Evolutionary conservation across 495 filamentous ascomycete genomes (phyloP).

Genomic region (Aspergillus egyptiacus): DNA sequence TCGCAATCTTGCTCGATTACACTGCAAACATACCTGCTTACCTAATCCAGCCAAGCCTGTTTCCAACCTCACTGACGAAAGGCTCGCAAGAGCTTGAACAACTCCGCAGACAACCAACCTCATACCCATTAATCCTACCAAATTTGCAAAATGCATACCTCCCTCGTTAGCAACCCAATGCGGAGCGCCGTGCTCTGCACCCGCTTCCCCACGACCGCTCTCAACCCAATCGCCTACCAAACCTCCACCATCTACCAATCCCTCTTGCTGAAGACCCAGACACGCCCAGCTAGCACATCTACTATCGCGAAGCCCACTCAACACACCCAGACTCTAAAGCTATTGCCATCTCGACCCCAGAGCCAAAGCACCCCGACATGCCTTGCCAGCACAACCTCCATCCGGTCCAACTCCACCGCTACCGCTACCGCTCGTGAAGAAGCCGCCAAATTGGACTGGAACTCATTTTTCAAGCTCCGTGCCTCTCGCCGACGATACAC

Average conservation of each 20-base stretch:
- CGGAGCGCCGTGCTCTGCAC: constrained; percentile 27
- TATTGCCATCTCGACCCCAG: constrained; percentile 18
- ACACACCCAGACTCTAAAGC: constrained; percentile 11
- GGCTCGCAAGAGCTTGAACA: constrained; percentile 13
- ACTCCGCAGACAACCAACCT: not conserved
- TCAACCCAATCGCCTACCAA: constrained; percentile 20
- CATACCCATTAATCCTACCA: not conserved
- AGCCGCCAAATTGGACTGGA: constrained; percentile 66
- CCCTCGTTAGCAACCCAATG: constrained; percentile 24
- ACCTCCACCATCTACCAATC: constrained; percentile 20
- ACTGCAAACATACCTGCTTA: too few relatives aligned
- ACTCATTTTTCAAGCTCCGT: constrained; percentile 87
- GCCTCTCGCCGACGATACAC: constrained; percentile 76
- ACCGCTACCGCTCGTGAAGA: constrained; percentile 29
- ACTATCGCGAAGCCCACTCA: constrained; percentile 3
- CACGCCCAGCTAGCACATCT: constrained; percentile 17
- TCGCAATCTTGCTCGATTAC: too few relatives aligned
- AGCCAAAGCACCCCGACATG: constrained; percentile 18
- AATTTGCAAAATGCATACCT: constrained; percentile 21
- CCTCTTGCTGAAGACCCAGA: constrained; percentile 12
- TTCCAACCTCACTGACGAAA: constrained; percentile 8
- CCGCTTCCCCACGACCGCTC: constrained; percentile 20
- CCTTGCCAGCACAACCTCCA: constrained; percentile 29
- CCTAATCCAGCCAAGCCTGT: constrained; percentile 13
- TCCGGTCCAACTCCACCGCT: constrained; percentile 35